Evolutionary conservation across 441 rosid genomes (phyloP), one percentile per base, ranked within the genome.

Genomic region (Cnidoscolus chayamansa): DNA sequence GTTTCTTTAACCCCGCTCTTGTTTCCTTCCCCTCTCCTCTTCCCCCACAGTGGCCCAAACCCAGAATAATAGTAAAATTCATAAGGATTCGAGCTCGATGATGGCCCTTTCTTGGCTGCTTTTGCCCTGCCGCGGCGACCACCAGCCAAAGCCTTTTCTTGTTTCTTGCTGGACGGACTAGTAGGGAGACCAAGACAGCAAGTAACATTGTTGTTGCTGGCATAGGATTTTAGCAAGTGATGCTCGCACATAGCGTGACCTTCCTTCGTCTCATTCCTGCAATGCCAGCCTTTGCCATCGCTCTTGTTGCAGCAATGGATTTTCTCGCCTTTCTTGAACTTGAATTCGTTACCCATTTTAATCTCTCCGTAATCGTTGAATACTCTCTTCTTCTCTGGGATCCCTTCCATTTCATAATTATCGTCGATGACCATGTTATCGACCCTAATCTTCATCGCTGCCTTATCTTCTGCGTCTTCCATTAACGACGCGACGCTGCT

Each of bases 31-130:
- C 72, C 84, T 79, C 92, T 80, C 56, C 82, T 81, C 58, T 84
- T 93, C 10, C 92, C 86, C 93, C 97, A 88, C 64, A 71, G 54
- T 30, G 95, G 97, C 19, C 97, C 96, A 70, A 90, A 92, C 77
- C 96, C 98, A 25, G 97, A 85, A 82, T 93, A 91, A 76, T 93
- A 93, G 73, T 93, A 93, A 74, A 87, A 93, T 83, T 87, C 90
- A 53, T 84, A 76, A 2, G 91, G 94, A 72, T 85, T 88, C 56
- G 73, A 48, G 5, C 76, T 40, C 15, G 86, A 76, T 12, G 85
- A 47, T 11, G 83, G 68, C 53, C 85, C 86, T 74, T 82, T 85
- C 57, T 63, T 85, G 7, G 82, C 69, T 4, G 80, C 80, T 71
- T 85, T 84, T 45, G 76, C 84, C 75, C 90, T 77, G 31, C 89